phyloP scores from a whole-genome alignment of 257 asterid species.

The Nicotiana undulata region DNA sequence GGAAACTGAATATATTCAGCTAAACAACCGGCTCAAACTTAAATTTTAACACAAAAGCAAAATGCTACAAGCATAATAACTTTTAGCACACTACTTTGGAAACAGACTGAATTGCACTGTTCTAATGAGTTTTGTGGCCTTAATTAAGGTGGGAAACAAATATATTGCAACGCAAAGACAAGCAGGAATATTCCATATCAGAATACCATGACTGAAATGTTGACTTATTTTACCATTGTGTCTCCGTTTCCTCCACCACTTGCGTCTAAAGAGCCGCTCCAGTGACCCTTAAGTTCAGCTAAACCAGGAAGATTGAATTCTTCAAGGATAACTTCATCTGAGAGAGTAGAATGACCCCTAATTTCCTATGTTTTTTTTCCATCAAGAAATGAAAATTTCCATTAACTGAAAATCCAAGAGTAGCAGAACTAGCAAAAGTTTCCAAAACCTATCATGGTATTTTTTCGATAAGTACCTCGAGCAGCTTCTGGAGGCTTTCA shows the following conservation, averaged over 20 bases:
- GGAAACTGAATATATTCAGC: not conserved
- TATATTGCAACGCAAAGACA: not conserved
- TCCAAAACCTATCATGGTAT: not conserved
- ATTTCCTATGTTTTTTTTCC: slow-evolving; percentile 47
- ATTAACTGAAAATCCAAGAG: not conserved
- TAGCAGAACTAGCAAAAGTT: not conserved
- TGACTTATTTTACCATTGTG: slow-evolving; percentile 52
- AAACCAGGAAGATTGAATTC: slow-evolving; percentile 92
- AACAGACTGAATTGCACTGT: not conserved
- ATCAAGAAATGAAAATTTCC: not conserved
- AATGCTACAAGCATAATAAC: not conserved
- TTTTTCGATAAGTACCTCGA: slow-evolving; percentile 52
- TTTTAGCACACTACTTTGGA: not conserved
- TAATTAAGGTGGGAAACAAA: not conserved
- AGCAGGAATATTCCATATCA: slow-evolving; percentile 11
- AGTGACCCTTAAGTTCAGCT: slow-evolving; percentile 91
- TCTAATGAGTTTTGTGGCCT: not conserved
- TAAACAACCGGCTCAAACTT: not conserved
- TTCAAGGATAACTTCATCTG: slow-evolving; percentile 84
- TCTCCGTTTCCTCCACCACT: slow-evolving; percentile 99
- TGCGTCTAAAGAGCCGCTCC: slow-evolving; percentile 94
- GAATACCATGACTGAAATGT: slow-evolving; percentile 7
- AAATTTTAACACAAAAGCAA: not conserved
- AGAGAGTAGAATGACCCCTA: slow-evolving; percentile 63
- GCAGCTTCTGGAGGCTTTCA: slow-evolving; percentile 87